A percentile compares a stretch with the other conserved stretches of the same genome.
Conservation (phyloP, 768 basidiomycete species). For the Leccinum obscurum region DNA sequence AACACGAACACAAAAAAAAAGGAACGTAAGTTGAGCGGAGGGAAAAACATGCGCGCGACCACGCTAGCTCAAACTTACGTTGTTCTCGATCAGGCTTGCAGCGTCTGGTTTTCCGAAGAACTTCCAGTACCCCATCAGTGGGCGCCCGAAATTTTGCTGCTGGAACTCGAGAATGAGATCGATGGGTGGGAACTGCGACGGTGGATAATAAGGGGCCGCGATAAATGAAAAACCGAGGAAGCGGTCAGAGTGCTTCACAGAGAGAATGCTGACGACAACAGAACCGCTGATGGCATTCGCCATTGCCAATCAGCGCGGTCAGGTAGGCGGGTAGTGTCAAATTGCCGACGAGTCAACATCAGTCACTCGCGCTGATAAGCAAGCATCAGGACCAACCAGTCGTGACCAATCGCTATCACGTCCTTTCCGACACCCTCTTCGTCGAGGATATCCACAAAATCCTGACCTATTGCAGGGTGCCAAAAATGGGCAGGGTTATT, state of each 20-base stretch:
- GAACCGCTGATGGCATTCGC: constrained; percentile 35
- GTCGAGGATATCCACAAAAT: constrained; percentile 41
- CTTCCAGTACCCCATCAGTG: constrained; percentile 44
- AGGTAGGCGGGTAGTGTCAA: background rate
- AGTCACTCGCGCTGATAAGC: background rate
- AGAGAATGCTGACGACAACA: constrained; percentile 35
- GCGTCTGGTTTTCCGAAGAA: constrained; percentile 36
- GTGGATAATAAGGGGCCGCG: constrained; percentile 35
- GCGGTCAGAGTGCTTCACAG: constrained; percentile 40
- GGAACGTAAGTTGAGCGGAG: background rate
- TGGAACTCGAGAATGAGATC: constrained; percentile 27
- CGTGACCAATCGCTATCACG: constrained; percentile 41
- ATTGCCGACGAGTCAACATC: background rate
- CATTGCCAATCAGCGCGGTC: constrained; percentile 4
- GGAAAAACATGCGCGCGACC: background rate
- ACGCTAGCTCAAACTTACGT: constrained; percentile 26
- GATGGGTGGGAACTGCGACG: constrained; percentile 28
- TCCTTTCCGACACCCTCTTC: constrained; percentile 30
- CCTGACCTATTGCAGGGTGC: constrained; percentile 29
- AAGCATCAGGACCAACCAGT: constrained; percentile 32
- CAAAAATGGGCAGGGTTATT: constrained; percentile 28
- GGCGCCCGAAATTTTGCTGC: constrained; percentile 34
- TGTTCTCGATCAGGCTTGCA: constrained; percentile 32
- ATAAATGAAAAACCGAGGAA: constrained; percentile 42
- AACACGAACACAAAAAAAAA: background rate